Evolutionary conservation across 768 basidiomycete species (phyloP).

Genomic region (Lactarius psammicola): DNA sequence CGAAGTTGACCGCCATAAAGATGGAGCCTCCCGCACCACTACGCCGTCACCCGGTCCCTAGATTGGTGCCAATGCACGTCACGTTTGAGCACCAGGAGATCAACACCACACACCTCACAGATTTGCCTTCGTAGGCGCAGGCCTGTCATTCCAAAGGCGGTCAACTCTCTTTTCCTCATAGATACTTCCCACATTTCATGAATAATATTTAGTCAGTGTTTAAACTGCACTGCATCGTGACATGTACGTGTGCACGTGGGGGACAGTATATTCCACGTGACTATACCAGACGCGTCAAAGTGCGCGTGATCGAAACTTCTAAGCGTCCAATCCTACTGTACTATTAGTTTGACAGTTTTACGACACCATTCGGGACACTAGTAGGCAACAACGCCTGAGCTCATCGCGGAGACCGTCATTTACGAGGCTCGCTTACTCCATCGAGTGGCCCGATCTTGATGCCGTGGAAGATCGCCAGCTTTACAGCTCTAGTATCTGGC

Average conservation of each 20-base stretch:
- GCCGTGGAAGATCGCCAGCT: constrained; percentile 8
- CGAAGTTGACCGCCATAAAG: constrained; percentile 66
- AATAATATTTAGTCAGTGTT: background rate
- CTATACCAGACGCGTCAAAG: constrained; percentile 1
- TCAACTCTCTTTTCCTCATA: background rate
- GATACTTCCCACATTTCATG: background rate
- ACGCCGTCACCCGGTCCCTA: background rate
- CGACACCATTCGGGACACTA: background rate
- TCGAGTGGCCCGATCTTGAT: constrained; percentile 1
- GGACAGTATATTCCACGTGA: constrained; percentile 1
- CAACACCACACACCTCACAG: background rate
- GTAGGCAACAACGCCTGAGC: background rate
- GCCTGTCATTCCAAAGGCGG: background rate
- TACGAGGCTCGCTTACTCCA: background rate
- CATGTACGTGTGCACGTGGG: constrained; percentile 9
- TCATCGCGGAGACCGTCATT: background rate
- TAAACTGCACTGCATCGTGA: background rate
- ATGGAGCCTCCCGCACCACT: constrained; percentile 44
- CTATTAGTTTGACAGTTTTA: background rate
- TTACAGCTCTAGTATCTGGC: constrained; percentile 1
- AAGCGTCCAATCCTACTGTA: background rate
- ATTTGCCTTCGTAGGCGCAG: background rate
- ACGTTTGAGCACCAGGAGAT: background rate
- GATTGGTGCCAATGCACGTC: background rate
- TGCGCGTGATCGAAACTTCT: background rate